These are phyloP conservation scores for Diaporthe sp. DNA, from an alignment of 2,329 filamentous ascomycete genomes.

Conservation along the genomic window DNA sequence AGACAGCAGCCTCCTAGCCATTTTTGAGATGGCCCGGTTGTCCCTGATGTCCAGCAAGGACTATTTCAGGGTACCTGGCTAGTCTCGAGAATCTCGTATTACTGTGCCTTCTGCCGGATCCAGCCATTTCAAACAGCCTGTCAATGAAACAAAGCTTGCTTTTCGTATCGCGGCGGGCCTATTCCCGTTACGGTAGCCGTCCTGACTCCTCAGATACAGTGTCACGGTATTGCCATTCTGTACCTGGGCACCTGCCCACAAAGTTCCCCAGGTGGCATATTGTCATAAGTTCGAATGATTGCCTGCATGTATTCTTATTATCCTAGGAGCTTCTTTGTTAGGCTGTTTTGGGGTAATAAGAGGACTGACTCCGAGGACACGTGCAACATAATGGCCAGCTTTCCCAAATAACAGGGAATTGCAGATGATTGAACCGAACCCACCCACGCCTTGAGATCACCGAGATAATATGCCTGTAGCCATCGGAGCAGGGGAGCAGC, in stretches of 20 bases:
- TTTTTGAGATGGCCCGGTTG: not conserved
- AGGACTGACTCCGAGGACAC: not conserved
- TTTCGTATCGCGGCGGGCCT: slow-evolving; percentile 11
- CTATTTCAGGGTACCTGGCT: not conserved
- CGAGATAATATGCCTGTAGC: not conserved
- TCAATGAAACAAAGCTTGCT: slow-evolving; percentile 19
- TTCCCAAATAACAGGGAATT: not conserved
- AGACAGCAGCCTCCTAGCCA: not conserved
- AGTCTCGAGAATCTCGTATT: slow-evolving; percentile 21
- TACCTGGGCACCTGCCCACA: not conserved
- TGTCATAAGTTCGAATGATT: not conserved
- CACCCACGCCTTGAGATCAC: not conserved
- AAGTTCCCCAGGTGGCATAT: not conserved
- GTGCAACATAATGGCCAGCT: not conserved
- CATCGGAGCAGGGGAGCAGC: not conserved
- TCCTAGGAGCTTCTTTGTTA: not conserved
- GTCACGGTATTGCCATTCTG: not conserved
- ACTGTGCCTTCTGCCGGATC: not conserved
- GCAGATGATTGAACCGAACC: not conserved
- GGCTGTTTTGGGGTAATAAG: not conserved
- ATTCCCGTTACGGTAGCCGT: not conserved
- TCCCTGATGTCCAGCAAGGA: not conserved
- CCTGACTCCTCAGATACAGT: not conserved
- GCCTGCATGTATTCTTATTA: not conserved
- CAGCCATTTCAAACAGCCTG: slow-evolving; percentile 8